Evolutionary conservation across 352 stramenopile genomes (phyloP), one percentile per base, ranked within the genome.

Genomic region (Phytopythium kandeliae): DNA sequence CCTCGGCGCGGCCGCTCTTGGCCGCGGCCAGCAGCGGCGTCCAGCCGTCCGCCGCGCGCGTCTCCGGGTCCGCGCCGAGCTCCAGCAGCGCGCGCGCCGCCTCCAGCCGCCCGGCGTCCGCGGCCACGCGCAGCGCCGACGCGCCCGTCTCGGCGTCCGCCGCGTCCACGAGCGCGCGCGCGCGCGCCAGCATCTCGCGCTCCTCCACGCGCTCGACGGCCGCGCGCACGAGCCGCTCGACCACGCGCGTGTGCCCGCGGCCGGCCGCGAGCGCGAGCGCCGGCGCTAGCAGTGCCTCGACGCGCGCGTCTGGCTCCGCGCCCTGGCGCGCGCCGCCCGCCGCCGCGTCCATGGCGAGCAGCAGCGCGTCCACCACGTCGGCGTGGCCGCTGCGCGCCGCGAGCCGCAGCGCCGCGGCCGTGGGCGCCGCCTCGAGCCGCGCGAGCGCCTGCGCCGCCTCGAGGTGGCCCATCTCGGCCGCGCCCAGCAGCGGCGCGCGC

Each of bases 1-100:
- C 43, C 16, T 67, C 61, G 15, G 65, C 24, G 11, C 53, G 48
- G 34, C 54, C 54, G 45, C 58, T 57, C 25, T 70, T 60, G 28
- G 62, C 59, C 30, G 51, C 54, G 15, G 45, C 58, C 58, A 70
- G 64, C 12, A 70, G 33, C 10, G 62, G 50, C 22, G 62, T 67
- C 58, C 54, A 64, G 1, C 58, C 58, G 37, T 70, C 62, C 2
- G 28, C 51, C 25, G 42, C 55, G 16, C 48, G 28, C 25, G 57
- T 47, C 19, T 69, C 58, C 30, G 51, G 42, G 31, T 60, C 57
- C 22, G 63, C 63, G 22, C 58, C 55, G 31, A 43, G 38, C 11
- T 61, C 42, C 28, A 71, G 30, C 17, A 67, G 55, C 17, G 58
- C 26, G 10, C 31, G 50, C 58, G 57, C 35, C 17, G 65, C 51